These are phyloP conservation scores for Alternaria brassicae DNA, from an alignment of 2,329 filamentous ascomycete species.

Conservation along the genomic window DNA sequence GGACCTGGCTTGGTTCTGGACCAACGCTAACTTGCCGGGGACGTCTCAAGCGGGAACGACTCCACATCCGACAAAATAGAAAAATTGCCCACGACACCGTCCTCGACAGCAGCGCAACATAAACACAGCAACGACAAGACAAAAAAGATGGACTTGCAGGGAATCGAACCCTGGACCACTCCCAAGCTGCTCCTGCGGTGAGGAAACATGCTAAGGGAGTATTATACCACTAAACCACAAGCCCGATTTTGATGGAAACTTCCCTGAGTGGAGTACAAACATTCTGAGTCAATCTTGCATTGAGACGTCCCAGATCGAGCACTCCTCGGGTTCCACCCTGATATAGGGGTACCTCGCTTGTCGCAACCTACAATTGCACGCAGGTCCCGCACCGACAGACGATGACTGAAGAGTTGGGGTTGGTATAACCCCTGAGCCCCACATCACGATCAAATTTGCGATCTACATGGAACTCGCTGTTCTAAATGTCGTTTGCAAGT, in stretches of 20 bases:
- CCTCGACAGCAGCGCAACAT: background rate
- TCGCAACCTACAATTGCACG: too few species aligned
- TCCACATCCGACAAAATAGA: background rate
- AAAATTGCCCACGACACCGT: background rate
- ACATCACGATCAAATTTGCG: background rate
- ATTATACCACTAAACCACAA: constrained; percentile 34
- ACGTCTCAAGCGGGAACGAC: background rate
- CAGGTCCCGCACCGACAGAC: too few species aligned
- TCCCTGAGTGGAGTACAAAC: too few species aligned
- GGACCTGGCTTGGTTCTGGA: background rate
- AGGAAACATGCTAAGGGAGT: constrained; percentile 32
- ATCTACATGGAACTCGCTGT: background rate
- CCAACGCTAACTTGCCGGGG: background rate
- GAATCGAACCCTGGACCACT: constrained; percentile 20
- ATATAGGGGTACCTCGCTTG: too few species aligned
- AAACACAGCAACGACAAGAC: background rate
- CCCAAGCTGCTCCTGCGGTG: too few species aligned
- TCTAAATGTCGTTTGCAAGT: background rate
- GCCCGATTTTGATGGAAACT: constrained; percentile 17
- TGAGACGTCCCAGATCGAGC: too few species aligned
- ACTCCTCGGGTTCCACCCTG: too few species aligned
- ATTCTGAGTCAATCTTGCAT: too few species aligned
- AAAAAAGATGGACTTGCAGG: background rate
- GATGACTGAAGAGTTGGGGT: background rate
- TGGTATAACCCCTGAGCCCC: background rate